Evolutionary conservation across 345 rosid species (phyloP), one percentile per base, ranked within the genome.

Genomic region (Eucalyptus rudis): DNA sequence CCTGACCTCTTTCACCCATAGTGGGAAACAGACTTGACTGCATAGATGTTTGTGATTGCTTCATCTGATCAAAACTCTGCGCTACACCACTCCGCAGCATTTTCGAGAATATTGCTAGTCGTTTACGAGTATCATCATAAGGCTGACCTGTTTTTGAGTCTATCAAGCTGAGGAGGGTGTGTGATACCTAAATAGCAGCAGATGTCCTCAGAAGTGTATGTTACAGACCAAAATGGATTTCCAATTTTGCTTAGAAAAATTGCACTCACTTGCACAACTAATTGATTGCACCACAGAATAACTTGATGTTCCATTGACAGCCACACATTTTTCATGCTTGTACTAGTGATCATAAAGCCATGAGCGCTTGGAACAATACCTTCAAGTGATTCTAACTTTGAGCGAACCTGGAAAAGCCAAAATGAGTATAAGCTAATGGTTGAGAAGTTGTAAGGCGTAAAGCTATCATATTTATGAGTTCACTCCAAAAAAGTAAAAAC

Each of bases 291-390:
- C 99, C 99, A 98, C 88, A 98, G 88, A 87, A 98, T 98, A 91
- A 98, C 97, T 91, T 97, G 99, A 92, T 98, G 99, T 92, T 98
- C 99, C 99, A 98, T 96, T 40, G 99, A 98, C 87, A 98, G 90
- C 99, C 99, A 98, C 58, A 97, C 99, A 91, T 97, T 98, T 93
- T 93, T 97, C 97, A 95, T 94, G 90, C 97, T 94, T 44, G 98
- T 95, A 93, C 98, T 97, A 90, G 97, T 95, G 88, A 98, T 93
- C 95, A 94, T 94, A 93, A 98, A 96, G 88, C 99, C 99, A 86
- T 97, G 97, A 90, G 94, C 92, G 16, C 96, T 91, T 92, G 99
- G 99, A 91, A 98, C 99, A 95, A 98, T 97, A 90, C 95, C 96
- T 91, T 98, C 97, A 90, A 98, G 95, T 76, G 97, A 93, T 90